Evolutionary conservation across 179 eudicot genomes (phyloP), one percentile per base, ranked within the genome.

Genomic region (Corrigiola litoralis): DNA sequence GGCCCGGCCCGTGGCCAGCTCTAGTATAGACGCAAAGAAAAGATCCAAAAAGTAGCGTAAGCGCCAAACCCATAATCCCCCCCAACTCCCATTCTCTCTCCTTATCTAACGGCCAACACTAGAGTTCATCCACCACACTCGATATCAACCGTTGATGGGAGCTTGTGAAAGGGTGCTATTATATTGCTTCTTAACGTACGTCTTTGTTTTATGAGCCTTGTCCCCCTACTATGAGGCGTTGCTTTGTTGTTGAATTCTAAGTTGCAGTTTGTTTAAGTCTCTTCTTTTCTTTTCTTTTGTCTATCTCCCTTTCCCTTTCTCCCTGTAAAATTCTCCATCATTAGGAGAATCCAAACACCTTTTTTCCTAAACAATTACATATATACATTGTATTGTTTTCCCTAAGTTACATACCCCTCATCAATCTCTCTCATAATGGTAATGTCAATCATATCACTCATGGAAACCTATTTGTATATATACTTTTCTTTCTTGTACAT

Each of bases 221-320:
- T 70, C n/a, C 72, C 75, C 65, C 45, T 72, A 20, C 69, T 29
- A 61, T 63, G 53, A 62, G 72, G 67, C 63, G 67, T 76, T 70
- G 79, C 72, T 80, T 72, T 81, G 72, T 79, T 81, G 91, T 81
- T 81, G 80, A 83, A 69, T 86, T 83, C 67, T 83, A 73, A 86
- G 88, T 81, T 79, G 83, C 75, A 78, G 81, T 74, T 85, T 78
- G 90, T 85, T 82, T 67, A 79, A 78, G 82, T 71, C 66, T 66
- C 67, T 37, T 36, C 44, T 18, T 41, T 48, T 45, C 25, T 60
- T 69, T 73, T 66, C 65, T 71, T 63, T 63, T n/a, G n/a, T n/a
- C 66, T 50, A 57, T 46, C 53, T 62, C 70, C 46, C 65, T 49
- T 48, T 40, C 65, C 25, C 28, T 59, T 67, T 58, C 58, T 71